phyloP scores from a whole-genome alignment of 331 rosid species.

The Dryas integrifolia region DNA sequence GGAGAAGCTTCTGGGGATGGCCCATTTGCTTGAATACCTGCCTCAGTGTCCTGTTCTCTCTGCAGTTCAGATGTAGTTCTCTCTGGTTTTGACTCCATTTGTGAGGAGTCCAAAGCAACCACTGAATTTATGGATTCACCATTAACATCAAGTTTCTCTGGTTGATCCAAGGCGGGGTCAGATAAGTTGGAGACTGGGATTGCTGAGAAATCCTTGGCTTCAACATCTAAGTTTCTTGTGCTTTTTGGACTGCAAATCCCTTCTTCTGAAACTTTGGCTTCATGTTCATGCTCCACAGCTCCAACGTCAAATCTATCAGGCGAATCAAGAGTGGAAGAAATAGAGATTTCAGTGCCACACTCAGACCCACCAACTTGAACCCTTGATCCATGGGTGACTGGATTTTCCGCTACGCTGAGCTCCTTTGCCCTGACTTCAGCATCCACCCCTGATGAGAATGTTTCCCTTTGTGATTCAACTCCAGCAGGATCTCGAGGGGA shows the following conservation, averaged over 20 bases:
- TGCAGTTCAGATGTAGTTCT: constrained; percentile 32
- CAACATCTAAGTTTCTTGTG: constrained; percentile 29
- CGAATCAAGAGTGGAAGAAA: constrained; percentile 86
- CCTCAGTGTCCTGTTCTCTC: constrained; percentile 37
- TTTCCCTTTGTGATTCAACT: constrained; percentile 47
- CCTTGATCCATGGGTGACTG: constrained; percentile 42
- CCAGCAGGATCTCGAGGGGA: constrained; percentile 52
- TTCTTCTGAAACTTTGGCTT: constrained; percentile 46
- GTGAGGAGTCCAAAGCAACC: constrained; percentile 33
- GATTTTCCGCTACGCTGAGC: constrained; percentile 38
- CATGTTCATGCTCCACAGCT: constrained; percentile 50
- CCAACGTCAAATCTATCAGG: constrained; percentile 68
- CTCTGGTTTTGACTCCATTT: constrained; percentile 37
- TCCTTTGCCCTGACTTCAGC: constrained; percentile 51
- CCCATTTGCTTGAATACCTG: constrained; percentile 38
- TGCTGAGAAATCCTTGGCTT: constrained; percentile 31
- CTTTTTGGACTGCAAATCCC: constrained; percentile 38
- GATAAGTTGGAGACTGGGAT: constrained; percentile 33
- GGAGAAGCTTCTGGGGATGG: constrained; percentile 72
- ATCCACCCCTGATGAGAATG: constrained; percentile 36
- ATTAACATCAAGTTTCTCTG: constrained; percentile 36
- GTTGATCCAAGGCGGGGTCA: constrained; percentile 32
- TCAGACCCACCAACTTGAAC: constrained; percentile 64
- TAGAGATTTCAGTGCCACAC: constrained; percentile 79
- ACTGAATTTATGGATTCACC: constrained; percentile 35